These are phyloP conservation scores for Zangia roseola DNA, from an alignment of 768 basidiomycete species.

Conservation along the genomic window DNA sequence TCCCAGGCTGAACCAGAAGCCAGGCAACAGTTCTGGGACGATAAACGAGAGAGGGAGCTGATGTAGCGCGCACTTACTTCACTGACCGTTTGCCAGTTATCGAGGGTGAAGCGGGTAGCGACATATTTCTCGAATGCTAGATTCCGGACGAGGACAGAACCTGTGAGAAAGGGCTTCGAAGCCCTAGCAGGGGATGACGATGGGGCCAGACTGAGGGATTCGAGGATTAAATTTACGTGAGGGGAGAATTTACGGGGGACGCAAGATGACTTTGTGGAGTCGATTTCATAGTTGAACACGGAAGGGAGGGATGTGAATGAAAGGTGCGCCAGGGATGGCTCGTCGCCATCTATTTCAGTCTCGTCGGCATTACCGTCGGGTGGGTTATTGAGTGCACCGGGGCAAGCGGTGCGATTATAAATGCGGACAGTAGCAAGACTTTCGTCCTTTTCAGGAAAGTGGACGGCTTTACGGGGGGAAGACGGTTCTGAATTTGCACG, in stretches of 20 bases:
- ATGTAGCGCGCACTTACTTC: constrained; percentile 65
- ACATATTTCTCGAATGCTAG: constrained; percentile 85
- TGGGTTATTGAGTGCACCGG: constrained; percentile 48
- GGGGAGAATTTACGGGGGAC: constrained; percentile 3
- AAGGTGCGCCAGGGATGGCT: constrained; percentile 4
- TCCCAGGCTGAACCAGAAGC: background rate
- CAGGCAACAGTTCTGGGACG: constrained; percentile 21
- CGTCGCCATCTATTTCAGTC: constrained; percentile 43
- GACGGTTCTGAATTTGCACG: constrained; percentile 59
- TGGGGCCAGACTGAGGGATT: constrained; percentile 33
- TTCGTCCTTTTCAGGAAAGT: constrained; percentile 73
- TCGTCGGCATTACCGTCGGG: constrained; percentile 33
- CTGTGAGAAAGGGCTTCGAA: constrained; percentile 47
- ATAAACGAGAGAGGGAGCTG: constrained; percentile 41
- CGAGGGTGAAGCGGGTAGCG: constrained; percentile 84
- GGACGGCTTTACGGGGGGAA: constrained; percentile 72
- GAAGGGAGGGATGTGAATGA: constrained; percentile 28
- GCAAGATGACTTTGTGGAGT: constrained; percentile 16
- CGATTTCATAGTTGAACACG: constrained; percentile 19
- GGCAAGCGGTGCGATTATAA: constrained; percentile 68
- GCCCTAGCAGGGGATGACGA: constrained; percentile 7
- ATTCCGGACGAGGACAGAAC: constrained; percentile 85
- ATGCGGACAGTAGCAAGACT: constrained; percentile 60
- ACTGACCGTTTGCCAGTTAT: constrained; percentile 90
- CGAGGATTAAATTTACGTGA: constrained; percentile 35